Evolutionary conservation across 108 stramenopile species (phyloP).

Genomic region (Parietichytrium sp.): DNA sequence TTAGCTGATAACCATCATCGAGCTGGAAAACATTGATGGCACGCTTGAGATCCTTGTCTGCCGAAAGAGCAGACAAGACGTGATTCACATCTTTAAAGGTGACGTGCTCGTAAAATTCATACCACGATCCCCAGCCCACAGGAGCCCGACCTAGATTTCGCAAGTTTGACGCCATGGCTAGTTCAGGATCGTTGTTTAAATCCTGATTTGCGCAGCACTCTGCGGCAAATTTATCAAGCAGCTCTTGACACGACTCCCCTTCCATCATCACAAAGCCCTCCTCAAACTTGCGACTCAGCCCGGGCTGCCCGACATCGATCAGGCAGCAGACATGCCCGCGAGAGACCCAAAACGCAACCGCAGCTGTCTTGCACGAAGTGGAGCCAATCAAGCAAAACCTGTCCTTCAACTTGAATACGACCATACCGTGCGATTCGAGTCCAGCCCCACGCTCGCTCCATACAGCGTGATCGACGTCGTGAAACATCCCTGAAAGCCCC

Average conservation of each 20-base stretch:
- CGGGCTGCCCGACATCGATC: neutral
- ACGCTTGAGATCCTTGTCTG: neutral
- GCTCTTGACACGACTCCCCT: neutral
- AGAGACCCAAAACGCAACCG: neutral
- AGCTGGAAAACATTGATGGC: constrained; percentile 1
- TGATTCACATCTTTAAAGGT: neutral
- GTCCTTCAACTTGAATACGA: neutral
- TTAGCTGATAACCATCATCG: neutral
- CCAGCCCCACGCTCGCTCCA: neutral
- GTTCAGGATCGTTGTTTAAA: neutral
- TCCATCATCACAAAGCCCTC: neutral
- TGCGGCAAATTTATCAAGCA: neutral
- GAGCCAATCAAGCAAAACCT: neutral
- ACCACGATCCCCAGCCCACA: neutral
- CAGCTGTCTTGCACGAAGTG: neutral
- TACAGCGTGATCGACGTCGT: neutral
- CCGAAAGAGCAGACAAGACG: neutral
- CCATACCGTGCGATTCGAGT: neutral
- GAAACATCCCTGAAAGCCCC: neutral
- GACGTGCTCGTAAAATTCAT: neutral
- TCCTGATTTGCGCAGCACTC: neutral
- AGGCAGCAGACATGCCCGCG: neutral
- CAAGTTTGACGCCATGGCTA: neutral
- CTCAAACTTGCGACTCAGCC: neutral
- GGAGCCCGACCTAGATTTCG: neutral